Base-by-base conservation (phyloP, 352 stramenopile genomes). In the Globisporangium solare region DNA sequence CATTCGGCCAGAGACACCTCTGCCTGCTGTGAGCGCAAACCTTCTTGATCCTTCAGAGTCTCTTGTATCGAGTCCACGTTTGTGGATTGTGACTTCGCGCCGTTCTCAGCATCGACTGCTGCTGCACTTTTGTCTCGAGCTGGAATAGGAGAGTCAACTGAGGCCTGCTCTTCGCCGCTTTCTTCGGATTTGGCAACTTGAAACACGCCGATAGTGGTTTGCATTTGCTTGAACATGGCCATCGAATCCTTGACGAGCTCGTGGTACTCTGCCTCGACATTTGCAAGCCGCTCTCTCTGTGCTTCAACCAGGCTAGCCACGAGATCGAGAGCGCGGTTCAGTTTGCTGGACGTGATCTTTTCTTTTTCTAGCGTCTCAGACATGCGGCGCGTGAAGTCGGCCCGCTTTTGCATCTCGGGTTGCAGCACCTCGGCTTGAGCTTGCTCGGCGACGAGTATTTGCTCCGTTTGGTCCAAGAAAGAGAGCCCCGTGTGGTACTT, bases 361-460 rank as follows among this genome's bases (percentile, higher is more conserved):
- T 88, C 76, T 27, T 71, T 74, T 46, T 90, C 77, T n/a, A 87
- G 54, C 12, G 66, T 83, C 0, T 72, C 80, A 3, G 78, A 90
- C 78, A 88, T 86, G 18, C 56, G 59, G 2, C 80, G 63, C 42
- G 74, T 74, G 8, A 73, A 24, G 3, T 74, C 74, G 0, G 74
- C 64, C 41, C 77, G 75, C 24, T 70, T 64, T 1, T 47, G 63
- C 61, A 86, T 74, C 59, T 90, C 76, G 3, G 77, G 78, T 8
- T 82, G 66, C 11, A 90, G 39, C 14, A 67, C 41, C 6, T 77
- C 66, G 13, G 78, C 67, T 56, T 90, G 80, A 0, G 65, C 59
- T 18, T 85, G 70, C 43, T 88, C 78, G 0, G 56, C 43, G 13
- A 71, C 41, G 1, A 90, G 49, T 3, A 84, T 76, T n/a, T 75